Conservation (phyloP, 2,329 filamentous ascomycete genomes). For the Sporothrix mexicana region DNA sequence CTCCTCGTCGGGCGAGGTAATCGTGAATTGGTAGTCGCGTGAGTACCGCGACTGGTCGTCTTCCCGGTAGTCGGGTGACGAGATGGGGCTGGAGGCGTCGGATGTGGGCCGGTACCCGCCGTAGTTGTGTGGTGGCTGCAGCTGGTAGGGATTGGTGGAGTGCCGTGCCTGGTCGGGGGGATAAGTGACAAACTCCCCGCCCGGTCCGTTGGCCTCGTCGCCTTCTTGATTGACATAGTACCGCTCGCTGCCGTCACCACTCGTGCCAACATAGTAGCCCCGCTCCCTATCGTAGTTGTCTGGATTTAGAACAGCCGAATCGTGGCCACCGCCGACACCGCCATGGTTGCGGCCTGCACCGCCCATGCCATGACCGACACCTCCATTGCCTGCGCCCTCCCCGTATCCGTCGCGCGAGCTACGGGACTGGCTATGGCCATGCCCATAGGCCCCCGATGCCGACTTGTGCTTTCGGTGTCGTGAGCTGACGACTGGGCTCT, state of each 20-base stretch:
- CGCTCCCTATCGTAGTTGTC: conserved; percentile 64
- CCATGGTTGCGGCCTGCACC: conserved; percentile 34
- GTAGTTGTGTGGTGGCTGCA: conserved; percentile 54
- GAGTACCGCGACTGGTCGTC: conserved; percentile 82
- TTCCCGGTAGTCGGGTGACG: conserved; percentile 62
- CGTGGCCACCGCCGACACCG: conserved; percentile 35
- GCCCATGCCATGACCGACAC: background rate
- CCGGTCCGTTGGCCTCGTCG: conserved; percentile 77
- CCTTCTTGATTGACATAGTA: conserved; percentile 74
- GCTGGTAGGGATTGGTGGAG: conserved; percentile 56
- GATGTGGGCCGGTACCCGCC: conserved; percentile 59
- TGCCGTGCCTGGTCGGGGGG: conserved; percentile 68
- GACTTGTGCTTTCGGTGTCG: conserved; percentile 87
- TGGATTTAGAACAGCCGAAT: conserved; percentile 52
- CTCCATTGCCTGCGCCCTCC: background rate
- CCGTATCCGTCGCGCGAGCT: conserved; percentile 49
- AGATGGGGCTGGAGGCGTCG: conserved; percentile 63
- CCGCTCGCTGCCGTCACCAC: conserved; percentile 73
- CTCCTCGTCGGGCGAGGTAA: conserved; percentile 93
- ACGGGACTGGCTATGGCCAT: conserved; percentile 54
- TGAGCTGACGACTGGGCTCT: conserved; percentile 86
- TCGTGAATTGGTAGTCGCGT: conserved; percentile 91
- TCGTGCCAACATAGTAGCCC: conserved; percentile 70
- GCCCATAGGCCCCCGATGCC: conserved; percentile 56
- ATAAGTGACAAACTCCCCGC: conserved; percentile 82